phyloP scores from a whole-genome alignment of 1,284 basidiomycete species.

The Phellopilus nigrolimitatus region DNA sequence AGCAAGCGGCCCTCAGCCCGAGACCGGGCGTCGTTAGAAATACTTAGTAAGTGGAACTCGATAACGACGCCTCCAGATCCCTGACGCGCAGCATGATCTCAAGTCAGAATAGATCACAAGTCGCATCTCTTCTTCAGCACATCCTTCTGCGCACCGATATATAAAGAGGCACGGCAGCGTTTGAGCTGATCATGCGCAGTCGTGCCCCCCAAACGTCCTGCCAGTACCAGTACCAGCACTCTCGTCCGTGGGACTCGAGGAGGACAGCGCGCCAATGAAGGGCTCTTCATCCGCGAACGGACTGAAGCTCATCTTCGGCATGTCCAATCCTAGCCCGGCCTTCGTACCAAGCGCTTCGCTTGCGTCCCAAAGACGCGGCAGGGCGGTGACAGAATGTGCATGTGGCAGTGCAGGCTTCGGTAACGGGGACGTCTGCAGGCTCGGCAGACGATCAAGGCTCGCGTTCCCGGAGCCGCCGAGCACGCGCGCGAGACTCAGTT shows the following conservation, averaged over 20 bases:
- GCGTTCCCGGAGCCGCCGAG: slow-evolving; percentile 16
- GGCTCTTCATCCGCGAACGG: slow-evolving; percentile 14
- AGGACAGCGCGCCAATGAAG: neutral
- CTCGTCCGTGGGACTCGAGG: slow-evolving; percentile 2
- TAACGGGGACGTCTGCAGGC: slow-evolving; percentile 15
- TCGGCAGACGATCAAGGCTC: slow-evolving; percentile 12
- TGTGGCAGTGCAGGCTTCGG: slow-evolving; percentile 4
- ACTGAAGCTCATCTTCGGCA: neutral
- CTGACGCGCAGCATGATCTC: too few species aligned
- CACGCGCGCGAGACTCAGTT: slow-evolving; percentile 22
- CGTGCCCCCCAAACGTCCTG: neutral
- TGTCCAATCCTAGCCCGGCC: neutral
- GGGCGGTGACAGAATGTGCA: neutral
- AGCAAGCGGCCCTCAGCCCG: neutral
- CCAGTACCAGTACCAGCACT: neutral
- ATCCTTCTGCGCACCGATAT: neutral
- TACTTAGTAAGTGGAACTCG: neutral
- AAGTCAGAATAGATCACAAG: neutral
- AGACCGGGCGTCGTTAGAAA: neutral
- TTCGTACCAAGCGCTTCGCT: neutral
- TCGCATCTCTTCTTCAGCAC: neutral
- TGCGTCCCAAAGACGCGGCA: slow-evolving; percentile 2
- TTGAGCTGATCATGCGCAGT: neutral
- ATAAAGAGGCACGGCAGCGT: neutral
- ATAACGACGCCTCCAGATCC: too few species aligned